Evolutionary conservation across 768 basidiomycete species (phyloP), one percentile per base, ranked within the genome.

Genomic region (Austroboletus eburneus): DNA sequence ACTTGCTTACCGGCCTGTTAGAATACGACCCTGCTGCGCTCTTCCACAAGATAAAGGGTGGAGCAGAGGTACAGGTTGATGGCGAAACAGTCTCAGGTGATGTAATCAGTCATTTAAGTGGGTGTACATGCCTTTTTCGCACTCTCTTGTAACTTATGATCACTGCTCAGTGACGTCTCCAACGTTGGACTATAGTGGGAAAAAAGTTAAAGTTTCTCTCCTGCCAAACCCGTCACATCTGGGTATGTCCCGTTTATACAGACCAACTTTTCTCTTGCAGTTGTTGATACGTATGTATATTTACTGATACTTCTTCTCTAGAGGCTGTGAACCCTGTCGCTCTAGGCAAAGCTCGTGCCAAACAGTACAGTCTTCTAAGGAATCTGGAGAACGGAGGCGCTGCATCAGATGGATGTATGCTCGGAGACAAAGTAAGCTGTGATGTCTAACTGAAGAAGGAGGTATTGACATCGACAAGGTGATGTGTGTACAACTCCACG

Each of bases 271-370:
- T 18, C 7, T 36, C 9, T 22, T 17, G 17, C 17, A 32, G 4
- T 32, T 13, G 30, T 32, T 32, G 12, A 14, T 32, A 13, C 9
- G 13, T 32, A 13, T 32, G 13, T 32, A 32, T 13, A 4, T 29
- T 42, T 38, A 1, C 22, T 50, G 16, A 56, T 22, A 2, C 16
- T 21, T 25, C 3, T 22, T 9, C 16, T 27, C 4, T 55, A 85
- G 89, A 94, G 77, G 91, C 93, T 0, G 81, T 90, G 46, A 89
- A 87, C 58, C 87, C 92, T 0, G 82, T 95, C 21, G 92, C 88
- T 0, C 67, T 93, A 1, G 93, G 93, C 4, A 91, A 93, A 62
- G 87, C 90, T 4, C 85, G 93, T 14, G 91, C 90, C 1, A 92
- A 95, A 60, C 92, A 96, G 61, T 91, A 84, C 55, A 75, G 87